A percentile compares a stretch with the other conserved stretches of the same genome.
phyloP scores from a whole-genome alignment of 2,329 filamentous ascomycete genomes.

The Calonectria henricotiae region DNA sequence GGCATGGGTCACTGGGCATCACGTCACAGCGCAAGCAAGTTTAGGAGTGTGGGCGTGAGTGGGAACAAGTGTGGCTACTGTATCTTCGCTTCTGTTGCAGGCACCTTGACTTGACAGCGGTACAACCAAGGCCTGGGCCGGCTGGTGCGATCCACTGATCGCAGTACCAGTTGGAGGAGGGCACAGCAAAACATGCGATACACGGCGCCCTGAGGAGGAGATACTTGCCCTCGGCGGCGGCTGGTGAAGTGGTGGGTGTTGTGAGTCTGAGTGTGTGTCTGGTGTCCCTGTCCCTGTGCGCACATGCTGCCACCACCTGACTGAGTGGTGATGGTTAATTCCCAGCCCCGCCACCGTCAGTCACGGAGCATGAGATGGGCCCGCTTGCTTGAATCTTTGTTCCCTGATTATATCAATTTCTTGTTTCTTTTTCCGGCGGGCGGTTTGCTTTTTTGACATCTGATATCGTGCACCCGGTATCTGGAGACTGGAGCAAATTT shows the following conservation, averaged over 20 bases:
- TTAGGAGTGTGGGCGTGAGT: slow-evolving; percentile 35
- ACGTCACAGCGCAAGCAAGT: slow-evolving; percentile 42
- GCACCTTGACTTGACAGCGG: slow-evolving; percentile 14
- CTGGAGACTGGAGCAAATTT: slow-evolving; percentile 4
- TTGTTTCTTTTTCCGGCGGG: slow-evolving; percentile 1
- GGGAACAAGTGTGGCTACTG: slow-evolving; percentile 51
- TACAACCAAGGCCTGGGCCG: not conserved
- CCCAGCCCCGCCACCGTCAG: slow-evolving; percentile 32
- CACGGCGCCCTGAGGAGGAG: not conserved
- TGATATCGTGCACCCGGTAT: slow-evolving; percentile 13
- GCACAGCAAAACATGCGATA: not conserved
- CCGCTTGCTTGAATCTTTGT: slow-evolving; percentile 17
- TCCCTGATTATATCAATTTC: slow-evolving; percentile 5
- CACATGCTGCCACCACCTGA: slow-evolving; percentile 38
- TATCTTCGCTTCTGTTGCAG: slow-evolving; percentile 25
- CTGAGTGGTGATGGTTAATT: slow-evolving; percentile 29
- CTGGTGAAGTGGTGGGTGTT: slow-evolving; percentile 18
- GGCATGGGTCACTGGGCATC: slow-evolving; percentile 43
- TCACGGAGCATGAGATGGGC: slow-evolving; percentile 13
- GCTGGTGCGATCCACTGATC: slow-evolving; percentile 9
- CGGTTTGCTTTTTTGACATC: slow-evolving; percentile 2
- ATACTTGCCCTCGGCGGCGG: not conserved
- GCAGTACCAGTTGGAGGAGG: not conserved
- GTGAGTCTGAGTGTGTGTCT: slow-evolving; percentile 22
- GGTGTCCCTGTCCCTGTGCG: slow-evolving; percentile 32